Base-by-base conservation (phyloP, 2,329 filamentous ascomycete species). In the Aspergillus jensenii region DNA sequence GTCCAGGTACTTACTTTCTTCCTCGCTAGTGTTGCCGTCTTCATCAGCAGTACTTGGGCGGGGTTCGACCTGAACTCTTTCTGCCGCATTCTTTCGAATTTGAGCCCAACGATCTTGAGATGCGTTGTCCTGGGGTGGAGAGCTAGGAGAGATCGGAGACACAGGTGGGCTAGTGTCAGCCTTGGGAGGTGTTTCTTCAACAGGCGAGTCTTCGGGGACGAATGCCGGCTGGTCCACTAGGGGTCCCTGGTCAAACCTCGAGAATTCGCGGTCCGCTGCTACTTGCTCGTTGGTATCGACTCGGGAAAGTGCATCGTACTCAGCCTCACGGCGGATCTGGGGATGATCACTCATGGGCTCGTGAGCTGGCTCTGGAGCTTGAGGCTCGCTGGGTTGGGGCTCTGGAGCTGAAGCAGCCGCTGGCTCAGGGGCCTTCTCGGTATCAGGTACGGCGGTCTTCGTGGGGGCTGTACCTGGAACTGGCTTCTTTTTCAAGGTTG, bases 71-170 rank as follows among this genome's bases (percentile, higher is more conserved):
- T 86, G 82, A 54, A 82, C 82, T 37, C 92, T 85, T 61, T 95
- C 89, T 3, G 92, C 92, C 11, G 95, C 95, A 68, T 97, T 97
- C 81, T 93, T 93, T 64, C 93, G 87, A 65, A 98, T 97, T 75
- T 96, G 91, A 1, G 93, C 93, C 95, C 95, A 99, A 55, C 93
- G 87, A 71, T 97, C 93, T 63, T 89, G 82, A n/a, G 69, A 65
- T 9, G 61, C n/a, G 33, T 55, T 65, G 56, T 45, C 37, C 27
- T 15, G 49, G 6, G 48, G 2, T 3, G 46, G 31, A 35, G 39
- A 43, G 15, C 19, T 27, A n/a, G 51, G 43, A 19, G 51, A 54
- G 33, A 19, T 40, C 35, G 48, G 25, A 8, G 21, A 31, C 17
- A n/a, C 35, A 37, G 59, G 19, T 41, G 53, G 40, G 37, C 27